Conservation (phyloP, 306 rosid species). For the Mimosa bimucronata region DNA sequence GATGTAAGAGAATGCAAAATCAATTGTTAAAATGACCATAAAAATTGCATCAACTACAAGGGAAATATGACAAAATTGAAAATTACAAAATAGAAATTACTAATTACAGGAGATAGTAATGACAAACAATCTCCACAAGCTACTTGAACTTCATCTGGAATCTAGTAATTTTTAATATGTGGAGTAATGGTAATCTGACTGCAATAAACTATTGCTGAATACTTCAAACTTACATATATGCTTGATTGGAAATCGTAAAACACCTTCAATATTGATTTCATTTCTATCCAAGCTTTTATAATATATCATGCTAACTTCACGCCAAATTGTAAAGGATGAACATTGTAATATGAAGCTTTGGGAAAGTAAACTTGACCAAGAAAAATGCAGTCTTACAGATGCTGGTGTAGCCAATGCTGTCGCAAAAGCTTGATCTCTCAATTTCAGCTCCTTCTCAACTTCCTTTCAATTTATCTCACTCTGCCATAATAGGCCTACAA, state of each 20-base stretch:
- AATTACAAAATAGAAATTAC: neutral
- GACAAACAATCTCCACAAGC: constrained; percentile 17
- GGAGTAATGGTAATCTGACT: neutral
- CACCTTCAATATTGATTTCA: constrained; percentile 12
- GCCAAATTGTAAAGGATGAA: constrained; percentile 12
- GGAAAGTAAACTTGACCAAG: constrained; percentile 17
- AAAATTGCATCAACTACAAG: constrained; percentile 7
- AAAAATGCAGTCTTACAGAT: constrained; percentile 57
- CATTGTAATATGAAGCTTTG: constrained; percentile 13
- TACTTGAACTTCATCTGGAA: too few relatives aligned
- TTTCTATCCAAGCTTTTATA: constrained; percentile 10
- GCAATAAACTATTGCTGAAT: neutral
- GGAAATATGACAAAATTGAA: neutral
- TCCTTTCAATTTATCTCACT: constrained; percentile 94
- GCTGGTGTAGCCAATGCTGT: constrained; percentile 76
- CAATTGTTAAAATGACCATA: neutral
- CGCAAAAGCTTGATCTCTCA: constrained; percentile 82
- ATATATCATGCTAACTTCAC: neutral
- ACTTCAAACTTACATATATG: neutral
- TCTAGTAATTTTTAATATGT: too few relatives aligned
- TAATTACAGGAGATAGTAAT: neutral
- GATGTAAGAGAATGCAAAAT: too few relatives aligned
- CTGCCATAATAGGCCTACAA: constrained; percentile 88
- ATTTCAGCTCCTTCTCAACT: constrained; percentile 84
- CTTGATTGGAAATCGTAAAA: constrained; percentile 21